Evolutionary conservation across 345 rosid genomes (phyloP), one percentile per base, ranked within the genome.

Genomic region (Ceriops tagal): DNA sequence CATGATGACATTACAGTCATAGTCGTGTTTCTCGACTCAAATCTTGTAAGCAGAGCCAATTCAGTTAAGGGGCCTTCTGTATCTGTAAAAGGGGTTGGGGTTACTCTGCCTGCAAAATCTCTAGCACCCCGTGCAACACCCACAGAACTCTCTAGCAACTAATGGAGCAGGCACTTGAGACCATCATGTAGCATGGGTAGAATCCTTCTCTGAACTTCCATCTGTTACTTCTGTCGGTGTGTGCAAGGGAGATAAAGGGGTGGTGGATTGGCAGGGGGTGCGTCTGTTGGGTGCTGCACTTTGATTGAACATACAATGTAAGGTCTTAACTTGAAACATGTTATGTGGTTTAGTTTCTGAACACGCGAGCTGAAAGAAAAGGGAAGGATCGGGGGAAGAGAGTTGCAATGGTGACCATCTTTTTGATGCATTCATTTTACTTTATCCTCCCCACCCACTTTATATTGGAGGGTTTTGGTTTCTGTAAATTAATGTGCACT

Each of bases 31-130:
- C 73, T 77, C 1, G 80, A 77, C 61, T 51, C 80, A 8, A 84
- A 86, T 77, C 81, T 84, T 13, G 91, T 89, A 66, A 90, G 88
- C 76, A 81, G 74, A 76, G 89, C 88, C 62, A 82, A 91, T 75
- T 78, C 97, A 34, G 80, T 68, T 2, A 86, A 66, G 72, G 85
- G 88, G 35, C 89, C 98, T 18, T 32, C 91, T 1, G 67, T 87
- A 57, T 93, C 98, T 26, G 71, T 93, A 61, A 77, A 86, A 84
- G 98, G 98, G 10, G 87, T 91, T 46, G 97, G 98, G 56, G 72
- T 85, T 73, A 70, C 53, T 69, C 75, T 83, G 18, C 86, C 87
- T n/a, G 75, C 83, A 58, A 84, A 81, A 69, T 75, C 79, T 37
- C 78, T 81, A 53, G 80, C 83, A 26, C 85, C 88, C 30, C 77